Base-by-base conservation (phyloP, 371 early-diverging fungal species). In the Actinomortierella ambigua region DNA sequence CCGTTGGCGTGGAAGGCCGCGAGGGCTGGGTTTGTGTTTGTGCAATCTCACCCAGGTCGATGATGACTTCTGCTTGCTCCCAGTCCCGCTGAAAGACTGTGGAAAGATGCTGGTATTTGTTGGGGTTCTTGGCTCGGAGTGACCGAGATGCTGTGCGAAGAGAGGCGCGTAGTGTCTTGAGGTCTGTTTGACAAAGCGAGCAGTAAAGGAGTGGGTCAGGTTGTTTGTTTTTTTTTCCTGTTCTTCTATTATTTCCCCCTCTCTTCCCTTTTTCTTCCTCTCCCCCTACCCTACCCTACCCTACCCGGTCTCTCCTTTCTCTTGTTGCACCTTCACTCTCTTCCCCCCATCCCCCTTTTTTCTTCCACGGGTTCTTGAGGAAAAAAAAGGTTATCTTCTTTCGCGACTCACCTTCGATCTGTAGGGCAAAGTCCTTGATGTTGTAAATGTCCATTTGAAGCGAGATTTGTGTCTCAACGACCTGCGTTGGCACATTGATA, bases 21-120 rank as follows among this genome's bases (percentile, higher is more conserved):
- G 47, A 9, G 39, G 22, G 57, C 22, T 4, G 57, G 18, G 4
- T 55, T 48, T 18, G 55, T 55, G 40, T 24, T 23, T 75, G 68
- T 4, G 78, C 78, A 58, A 75, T 75, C 59, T 77, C 75, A 1
- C 73, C 66, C 17, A 77, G 59, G 39, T 77, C 76, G 47, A 77
- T 75, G 11, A 77, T 77, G 44, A 77, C 78, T 29, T 66, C 69
- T 9, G 78, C 78, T 47, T 77, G 70, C 47, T 70, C 76, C 76
- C 76, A 78, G 49, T 78, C 76, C 14, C 61, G 60, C 23, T 76
- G 68, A n/a, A 70, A 78, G 15, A 71, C 50, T 60, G 50, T 57
- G 6, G 66, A 71, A 20, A 67, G 58, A 34, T 69, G 70, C 26
- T 70, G 64, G 34, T 75, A 68, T 13, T 67, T 61, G 52, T 67